Percentiles rank a stretch among this genome's conserved stretches.
Evolutionary conservation across 2,329 filamentous ascomycete genomes (phyloP).

Genomic region (Fusarium avenaceum): DNA sequence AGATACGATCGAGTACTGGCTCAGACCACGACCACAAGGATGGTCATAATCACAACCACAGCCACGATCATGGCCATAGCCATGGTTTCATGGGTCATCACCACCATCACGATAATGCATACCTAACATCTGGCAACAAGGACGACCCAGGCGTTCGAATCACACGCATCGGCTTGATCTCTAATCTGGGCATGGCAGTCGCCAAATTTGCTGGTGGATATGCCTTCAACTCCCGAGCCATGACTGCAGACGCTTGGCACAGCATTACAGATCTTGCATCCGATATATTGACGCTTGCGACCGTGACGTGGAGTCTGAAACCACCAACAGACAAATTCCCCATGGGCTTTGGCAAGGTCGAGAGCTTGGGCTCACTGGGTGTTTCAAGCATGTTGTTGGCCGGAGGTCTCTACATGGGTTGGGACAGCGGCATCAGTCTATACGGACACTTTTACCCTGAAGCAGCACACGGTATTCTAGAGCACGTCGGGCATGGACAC

Average conservation of each 20-base stretch:
- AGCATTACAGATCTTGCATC: slow-evolving; percentile 95
- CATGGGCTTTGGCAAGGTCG: slow-evolving; percentile 95
- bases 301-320: slow-evolving; percentile 92
- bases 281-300: slow-evolving; percentile 92
- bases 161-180: slow-evolving; percentile 72
- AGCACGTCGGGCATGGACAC: slow-evolving; percentile 72
- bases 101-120: slow-evolving; percentile 92
- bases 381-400: slow-evolving; percentile 92
- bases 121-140: slow-evolving; percentile 89
- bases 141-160: slow-evolving; percentile 76
- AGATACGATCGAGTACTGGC: slow-evolving; percentile 53
- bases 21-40: slow-evolving; percentile 37
- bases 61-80: slow-evolving; percentile 44
- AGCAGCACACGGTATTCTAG: slow-evolving; percentile 72
- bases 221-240: slow-evolving; percentile 92
- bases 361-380: slow-evolving; percentile 92
- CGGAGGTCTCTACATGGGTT: slow-evolving; percentile 93
- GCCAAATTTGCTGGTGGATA: slow-evolving; percentile 94
- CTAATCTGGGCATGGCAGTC: slow-evolving; percentile 94
- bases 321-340: slow-evolving; percentile 88
- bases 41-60: slow-evolving; percentile 47
- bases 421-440: slow-evolving; percentile 76
- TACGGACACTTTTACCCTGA: slow-evolving; percentile 81
- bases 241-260: slow-evolving; percentile 95
- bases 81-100: slow-evolving; percentile 63